Evolutionary conservation across 1,139 yeast species (phyloP), one percentile per base, ranked within the genome.

Genomic region (Geotrichum phurueaensis): DNA sequence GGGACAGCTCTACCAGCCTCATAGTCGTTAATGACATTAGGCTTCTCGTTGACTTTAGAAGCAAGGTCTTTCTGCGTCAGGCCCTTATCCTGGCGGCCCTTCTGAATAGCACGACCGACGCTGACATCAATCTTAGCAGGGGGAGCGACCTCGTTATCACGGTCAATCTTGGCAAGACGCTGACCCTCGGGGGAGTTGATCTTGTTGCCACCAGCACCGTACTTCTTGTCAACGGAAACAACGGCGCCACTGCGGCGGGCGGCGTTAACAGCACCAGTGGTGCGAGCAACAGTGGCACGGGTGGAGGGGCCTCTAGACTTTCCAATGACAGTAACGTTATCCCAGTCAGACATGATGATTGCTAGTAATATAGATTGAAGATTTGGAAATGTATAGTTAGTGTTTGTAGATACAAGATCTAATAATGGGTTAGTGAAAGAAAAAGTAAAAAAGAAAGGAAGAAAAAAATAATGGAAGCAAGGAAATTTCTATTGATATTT

Each of bases 1-100:
- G 99, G 99, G 66, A 89, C 85, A 59, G 97, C 99, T 74, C 96
- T 85, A 62, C 97, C 98, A 60, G 96, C 91, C 79, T 94, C 99
- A 77, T 94, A 94, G 73, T 94, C 99, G 77, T 91, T 92, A 71
- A 94, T 86, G 64, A 94, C 89, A 67, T 87, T 90, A 63, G 98
- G 97, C 80, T 94, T 94, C 78, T 94, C 99, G 75, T 91, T 92
- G 72, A 94, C 84, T 75, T 86, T 88, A 65, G 97, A 90, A 69
- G 99, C 99, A 71, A 94, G 82, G 69, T 94, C 99, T 81, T 94
- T 94, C 77, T 94, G 99, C 12, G 97, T 88, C 71, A 91, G 74
- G 70, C 84, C 84, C 82, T 91, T 91, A 65, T 89, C 97, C 71
- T 85, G 87, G 78, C 99, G 87, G 52, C 89, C 97, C 74, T 86